Evolutionary conservation across 352 stramenopile species (phyloP), one percentile per base, ranked within the genome.

Genomic region (Thalassiosira livingstoniorum): DNA sequence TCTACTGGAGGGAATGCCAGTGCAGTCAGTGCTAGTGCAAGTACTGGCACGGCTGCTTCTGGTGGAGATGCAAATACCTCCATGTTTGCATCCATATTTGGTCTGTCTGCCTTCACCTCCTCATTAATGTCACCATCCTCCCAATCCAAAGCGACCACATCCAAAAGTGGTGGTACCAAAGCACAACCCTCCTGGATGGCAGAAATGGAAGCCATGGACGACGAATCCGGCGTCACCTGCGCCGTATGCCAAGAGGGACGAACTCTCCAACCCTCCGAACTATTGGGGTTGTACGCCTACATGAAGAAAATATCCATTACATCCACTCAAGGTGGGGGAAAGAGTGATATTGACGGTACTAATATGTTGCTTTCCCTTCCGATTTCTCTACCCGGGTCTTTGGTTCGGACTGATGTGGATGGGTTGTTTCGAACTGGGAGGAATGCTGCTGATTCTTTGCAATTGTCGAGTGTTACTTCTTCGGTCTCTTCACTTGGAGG

Each of bases 271-370:
- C 89, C 90, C 25, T 85, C 81, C 5, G 87, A 93, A 67, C 62
- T 94, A 27, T 68, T 94, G n/a, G 90, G 88, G 32, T 54, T 94
- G 37, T 94, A 94, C 75, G 85, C 81, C 23, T 94, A 88, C 54
- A 85, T 92, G n/a, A 93, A 92, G 76, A 94, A 93, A 72, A 84
- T 94, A 11, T 63, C 82, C 2, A 85, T 93, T 31, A 42, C 85
- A 42, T 70, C 70, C 0, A 79, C 57, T 39, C 73, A 91, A 71
- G 83, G 79, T 34, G 86, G 85, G 34, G 70, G 62, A 18, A 73
- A 69, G 53, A 55, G 37, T 39, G 80, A 80, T 69, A 85, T 93
- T 42, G 90, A 94, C 70, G 90, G 90, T 7, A 90, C 87, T 27
- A 62, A 78, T 21, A 63, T 94, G 68, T 61, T 94, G 11, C 68